A percentile compares a stretch with the other conserved stretches of the same genome.
Evolutionary conservation across 2,329 filamentous ascomycete species (phyloP).

Genomic region (Aspergillus melleus): DNA sequence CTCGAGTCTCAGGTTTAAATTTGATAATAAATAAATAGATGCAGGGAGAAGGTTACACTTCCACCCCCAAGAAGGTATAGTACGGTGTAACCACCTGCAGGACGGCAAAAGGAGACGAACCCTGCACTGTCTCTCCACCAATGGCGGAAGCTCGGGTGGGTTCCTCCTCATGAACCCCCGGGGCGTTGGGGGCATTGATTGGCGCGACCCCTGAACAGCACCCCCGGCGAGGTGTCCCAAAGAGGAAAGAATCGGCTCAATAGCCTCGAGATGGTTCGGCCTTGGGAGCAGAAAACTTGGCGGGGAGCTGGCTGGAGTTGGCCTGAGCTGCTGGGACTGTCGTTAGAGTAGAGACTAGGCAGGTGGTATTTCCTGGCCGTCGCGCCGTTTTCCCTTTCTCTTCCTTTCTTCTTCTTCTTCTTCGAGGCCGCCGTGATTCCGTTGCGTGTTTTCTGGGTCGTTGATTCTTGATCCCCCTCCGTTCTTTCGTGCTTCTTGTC

Average conservation of each 20-base stretch:
- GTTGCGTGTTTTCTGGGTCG: not conserved
- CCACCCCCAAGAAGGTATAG: too few relatives aligned
- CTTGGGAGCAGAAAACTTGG: not conserved
- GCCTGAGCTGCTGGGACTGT: not conserved
- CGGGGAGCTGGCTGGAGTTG: not conserved
- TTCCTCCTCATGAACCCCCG: constrained; percentile 16
- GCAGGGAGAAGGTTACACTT: too few relatives aligned
- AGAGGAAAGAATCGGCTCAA: constrained; percentile 8
- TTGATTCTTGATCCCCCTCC: not conserved
- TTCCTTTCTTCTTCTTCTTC: not conserved
- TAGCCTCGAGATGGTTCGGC: constrained; percentile 15
- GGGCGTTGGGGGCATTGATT: not conserved
- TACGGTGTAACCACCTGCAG: not conserved
- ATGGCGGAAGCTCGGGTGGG: not conserved
- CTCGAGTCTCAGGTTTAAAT: too few relatives aligned
- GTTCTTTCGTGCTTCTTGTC: not conserved
- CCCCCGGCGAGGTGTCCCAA: not conserved
- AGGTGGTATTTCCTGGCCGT: not conserved
- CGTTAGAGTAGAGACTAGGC: not conserved
- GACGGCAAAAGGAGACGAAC: not conserved
- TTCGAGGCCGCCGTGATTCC: not conserved
- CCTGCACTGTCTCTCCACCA: not conserved
- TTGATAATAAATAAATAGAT: too few relatives aligned
- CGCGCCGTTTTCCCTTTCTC: not conserved
- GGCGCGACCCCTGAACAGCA: not conserved